phyloP scores from a whole-genome alignment of 176 grass and related monocot species.

The Musa itinerans region DNA sequence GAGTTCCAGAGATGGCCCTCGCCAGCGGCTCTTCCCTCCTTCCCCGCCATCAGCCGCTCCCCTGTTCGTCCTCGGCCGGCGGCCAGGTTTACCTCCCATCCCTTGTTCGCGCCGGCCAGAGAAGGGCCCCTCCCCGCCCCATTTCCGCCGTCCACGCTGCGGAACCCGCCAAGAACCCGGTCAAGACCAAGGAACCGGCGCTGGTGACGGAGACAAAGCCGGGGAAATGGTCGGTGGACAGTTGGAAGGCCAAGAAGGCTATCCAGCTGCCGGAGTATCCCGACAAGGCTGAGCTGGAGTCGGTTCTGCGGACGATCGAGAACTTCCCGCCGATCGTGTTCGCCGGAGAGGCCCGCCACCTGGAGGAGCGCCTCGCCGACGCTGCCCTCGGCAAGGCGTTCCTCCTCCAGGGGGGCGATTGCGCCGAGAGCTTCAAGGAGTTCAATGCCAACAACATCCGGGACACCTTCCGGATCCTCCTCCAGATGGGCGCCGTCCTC shows the following conservation, averaged over 20 bases:
- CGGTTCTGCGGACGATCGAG: conserved; percentile 69
- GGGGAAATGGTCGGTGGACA: conserved; percentile 52
- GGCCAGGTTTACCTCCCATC: conserved; percentile 9
- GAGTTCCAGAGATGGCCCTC: conserved; percentile 26
- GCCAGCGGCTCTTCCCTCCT: conserved; percentile 25
- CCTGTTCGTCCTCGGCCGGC: neutral
- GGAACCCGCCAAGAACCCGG: conserved; percentile 27
- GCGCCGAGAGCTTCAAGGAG: conserved; percentile 84
- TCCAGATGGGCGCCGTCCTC: conserved; percentile 79
- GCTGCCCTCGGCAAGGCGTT: conserved; percentile 66
- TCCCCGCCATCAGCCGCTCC: neutral
- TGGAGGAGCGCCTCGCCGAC: conserved; percentile 76
- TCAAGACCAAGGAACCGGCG: neutral
- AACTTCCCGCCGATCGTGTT: conserved; percentile 81
- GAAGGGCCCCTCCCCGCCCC: neutral
- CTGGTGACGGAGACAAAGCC: neutral
- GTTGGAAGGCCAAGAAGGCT: conserved; percentile 51
- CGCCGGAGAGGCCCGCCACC: conserved; percentile 66
- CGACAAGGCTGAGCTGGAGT: conserved; percentile 40
- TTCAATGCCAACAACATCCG: conserved; percentile 81
- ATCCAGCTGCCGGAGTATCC: conserved; percentile 73
- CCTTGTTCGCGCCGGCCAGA: conserved; percentile 1
- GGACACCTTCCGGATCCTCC: conserved; percentile 64
- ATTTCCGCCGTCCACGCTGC: conserved; percentile 47
- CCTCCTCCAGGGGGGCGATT: conserved; percentile 76